Evolutionary conservation across 2,329 filamentous ascomycete genomes (phyloP).

Genomic region (Aspergillus felis): DNA sequence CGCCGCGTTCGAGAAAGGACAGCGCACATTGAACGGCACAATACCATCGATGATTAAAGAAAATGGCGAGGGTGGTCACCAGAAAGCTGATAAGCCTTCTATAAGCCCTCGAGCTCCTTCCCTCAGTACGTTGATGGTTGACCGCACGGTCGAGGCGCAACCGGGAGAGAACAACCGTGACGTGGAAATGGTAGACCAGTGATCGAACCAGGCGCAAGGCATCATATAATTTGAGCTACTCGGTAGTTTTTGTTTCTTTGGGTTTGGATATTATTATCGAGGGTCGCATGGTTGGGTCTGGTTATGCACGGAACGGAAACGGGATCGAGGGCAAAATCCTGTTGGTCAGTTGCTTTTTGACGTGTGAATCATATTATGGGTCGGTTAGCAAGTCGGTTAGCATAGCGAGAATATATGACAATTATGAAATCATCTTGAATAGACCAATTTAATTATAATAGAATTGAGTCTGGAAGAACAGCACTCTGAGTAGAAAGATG

Average conservation of each 20-base stretch:
- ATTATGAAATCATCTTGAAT: too few relatives aligned
- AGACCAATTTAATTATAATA: background rate
- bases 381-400: background rate
- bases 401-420: background rate
- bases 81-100: constrained; percentile 15
- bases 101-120: constrained; percentile 37
- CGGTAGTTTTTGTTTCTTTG: background rate
- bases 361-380: background rate
- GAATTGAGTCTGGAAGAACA: background rate
- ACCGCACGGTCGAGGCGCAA: constrained; percentile 49
- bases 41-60: constrained; percentile 13
- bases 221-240: background rate
- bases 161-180: constrained; percentile 45
- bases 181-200: constrained; percentile 57
- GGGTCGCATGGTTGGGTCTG: background rate
- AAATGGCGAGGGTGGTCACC: constrained; percentile 21
- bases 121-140: constrained; percentile 53
- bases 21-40: constrained; percentile 34
- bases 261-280: background rate
- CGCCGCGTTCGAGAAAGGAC: constrained; percentile 34
- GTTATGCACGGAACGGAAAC: background rate
- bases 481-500: background rate
- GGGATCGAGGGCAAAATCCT: background rate
- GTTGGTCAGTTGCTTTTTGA: background rate
- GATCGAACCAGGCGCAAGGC: constrained; percentile 4